Percentiles rank a stretch among this genome's conserved stretches.
These are phyloP conservation scores for Acer negundo DNA, from an alignment of 345 rosid genomes.

Conservation along the genomic window DNA sequence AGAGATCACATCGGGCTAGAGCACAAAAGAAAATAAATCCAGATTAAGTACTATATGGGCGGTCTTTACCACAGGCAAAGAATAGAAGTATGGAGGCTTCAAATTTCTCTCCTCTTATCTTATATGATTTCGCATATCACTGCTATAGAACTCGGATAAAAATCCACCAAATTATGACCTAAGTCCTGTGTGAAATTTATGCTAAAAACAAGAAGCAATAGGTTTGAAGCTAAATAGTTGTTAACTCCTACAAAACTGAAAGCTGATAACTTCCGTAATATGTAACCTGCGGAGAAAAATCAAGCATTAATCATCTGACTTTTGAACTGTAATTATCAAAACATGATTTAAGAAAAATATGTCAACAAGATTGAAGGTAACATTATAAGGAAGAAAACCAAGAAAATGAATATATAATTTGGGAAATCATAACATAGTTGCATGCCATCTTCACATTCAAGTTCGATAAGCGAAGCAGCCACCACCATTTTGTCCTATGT, in stretches of 20 bases:
- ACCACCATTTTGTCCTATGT: background rate
- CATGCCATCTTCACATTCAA: background rate
- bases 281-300: constrained; percentile 12
- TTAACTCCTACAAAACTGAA: constrained; percentile 3
- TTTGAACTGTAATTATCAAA: background rate
- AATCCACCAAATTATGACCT: constrained; percentile 16
- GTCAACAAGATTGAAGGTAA: background rate
- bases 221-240: constrained; percentile 1
- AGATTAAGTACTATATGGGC: constrained; percentile 10
- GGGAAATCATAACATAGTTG: background rate
- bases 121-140: background rate
- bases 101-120: background rate
- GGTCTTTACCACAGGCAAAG: background rate
- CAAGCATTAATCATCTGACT: background rate
- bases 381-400: background rate
- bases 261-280: background rate
- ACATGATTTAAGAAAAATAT: background rate
- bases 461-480: background rate
- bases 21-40: background rate
- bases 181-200: background rate
- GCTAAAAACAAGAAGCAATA: constrained; percentile 5
- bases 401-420: background rate
- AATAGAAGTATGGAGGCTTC: background rate
- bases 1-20: background rate
- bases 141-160: background rate